phyloP scores from a whole-genome alignment of 2,329 filamentous ascomycete genomes.

The Xylaria sp. region DNA sequence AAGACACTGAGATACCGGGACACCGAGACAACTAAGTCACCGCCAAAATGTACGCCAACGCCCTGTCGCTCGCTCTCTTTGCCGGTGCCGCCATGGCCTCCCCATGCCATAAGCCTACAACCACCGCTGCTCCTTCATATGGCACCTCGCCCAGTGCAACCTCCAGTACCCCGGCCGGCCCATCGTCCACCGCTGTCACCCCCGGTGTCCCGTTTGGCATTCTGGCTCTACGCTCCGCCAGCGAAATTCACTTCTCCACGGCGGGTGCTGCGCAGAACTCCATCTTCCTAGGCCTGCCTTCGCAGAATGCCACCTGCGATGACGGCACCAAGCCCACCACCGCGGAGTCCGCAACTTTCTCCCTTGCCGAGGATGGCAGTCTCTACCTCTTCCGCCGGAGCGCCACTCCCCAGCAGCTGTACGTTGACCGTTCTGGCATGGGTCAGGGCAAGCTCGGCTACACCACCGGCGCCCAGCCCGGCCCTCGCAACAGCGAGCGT shows the following conservation, averaged over 20 bases:
- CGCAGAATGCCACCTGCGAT: slow-evolving; percentile 57
- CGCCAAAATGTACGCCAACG: slow-evolving; percentile 48
- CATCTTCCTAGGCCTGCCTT: slow-evolving; percentile 51
- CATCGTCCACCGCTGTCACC: slow-evolving; percentile 23
- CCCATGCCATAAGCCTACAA: neutral
- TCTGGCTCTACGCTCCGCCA: slow-evolving; percentile 56
- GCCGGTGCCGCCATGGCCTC: slow-evolving; percentile 40
- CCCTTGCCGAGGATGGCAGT: slow-evolving; percentile 50
- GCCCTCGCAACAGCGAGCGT: slow-evolving; percentile 51
- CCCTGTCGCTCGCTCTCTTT: slow-evolving; percentile 56
- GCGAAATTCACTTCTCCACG: slow-evolving; percentile 51
- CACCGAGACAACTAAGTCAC: neutral
- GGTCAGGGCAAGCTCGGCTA: slow-evolving; percentile 61
- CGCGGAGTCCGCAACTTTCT: slow-evolving; percentile 52
- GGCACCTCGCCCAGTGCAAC: slow-evolving; percentile 27
- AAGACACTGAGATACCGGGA: neutral
- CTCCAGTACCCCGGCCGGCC: slow-evolving; percentile 32
- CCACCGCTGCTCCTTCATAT: neutral
- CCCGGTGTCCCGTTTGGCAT: slow-evolving; percentile 51
- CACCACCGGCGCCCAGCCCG: slow-evolving; percentile 50
- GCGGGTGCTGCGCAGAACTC: slow-evolving; percentile 52
- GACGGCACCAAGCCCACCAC: slow-evolving; percentile 44
- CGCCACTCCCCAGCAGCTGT: slow-evolving; percentile 55
- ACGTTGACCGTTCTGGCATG: slow-evolving; percentile 63
- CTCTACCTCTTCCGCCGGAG: slow-evolving; percentile 55